These are phyloP conservation scores for Wickerhamiella infanticola DNA, from an alignment of 1,139 yeast species.

Conservation along the genomic window DNA sequence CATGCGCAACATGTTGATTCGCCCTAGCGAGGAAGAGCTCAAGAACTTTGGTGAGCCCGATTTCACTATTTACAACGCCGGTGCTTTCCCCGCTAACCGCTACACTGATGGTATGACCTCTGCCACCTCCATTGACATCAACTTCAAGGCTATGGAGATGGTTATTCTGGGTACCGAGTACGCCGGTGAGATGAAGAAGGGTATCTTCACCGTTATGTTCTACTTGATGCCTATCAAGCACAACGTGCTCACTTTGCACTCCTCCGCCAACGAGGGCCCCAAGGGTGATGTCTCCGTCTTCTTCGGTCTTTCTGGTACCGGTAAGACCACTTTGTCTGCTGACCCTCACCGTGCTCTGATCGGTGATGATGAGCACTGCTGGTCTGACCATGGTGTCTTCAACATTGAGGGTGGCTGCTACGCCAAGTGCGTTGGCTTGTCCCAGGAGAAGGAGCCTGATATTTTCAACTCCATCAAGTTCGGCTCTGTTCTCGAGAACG, in stretches of 20 bases:
- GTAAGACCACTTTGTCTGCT: slow-evolving; percentile 94
- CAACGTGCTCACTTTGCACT: slow-evolving; percentile 83
- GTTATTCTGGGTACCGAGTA: slow-evolving; percentile 96
- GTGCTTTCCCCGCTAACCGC: slow-evolving; percentile 96
- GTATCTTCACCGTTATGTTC: slow-evolving; percentile 97
- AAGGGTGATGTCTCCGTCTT: slow-evolving; percentile 78
- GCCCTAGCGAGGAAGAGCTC: slow-evolving; percentile 85
- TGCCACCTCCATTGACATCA: slow-evolving; percentile 86
- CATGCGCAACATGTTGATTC: slow-evolving; percentile 96
- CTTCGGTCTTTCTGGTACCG: slow-evolving; percentile 96
- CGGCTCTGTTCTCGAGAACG: slow-evolving; percentile 91
- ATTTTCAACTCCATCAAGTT: slow-evolving; percentile 88
- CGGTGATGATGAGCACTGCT: slow-evolving; percentile 99
- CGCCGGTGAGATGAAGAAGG: slow-evolving; percentile 99
- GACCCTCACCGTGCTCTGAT: slow-evolving; percentile 88
- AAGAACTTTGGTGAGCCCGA: slow-evolving; percentile 91
- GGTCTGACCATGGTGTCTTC: slow-evolving; percentile 97
- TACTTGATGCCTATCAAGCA: slow-evolving; percentile 95
- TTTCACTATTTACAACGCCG: slow-evolving; percentile 96
- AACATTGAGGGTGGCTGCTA: slow-evolving; percentile 99
- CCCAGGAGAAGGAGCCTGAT: slow-evolving; percentile 93
- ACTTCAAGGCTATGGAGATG: slow-evolving; percentile 98
- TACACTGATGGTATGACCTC: slow-evolving; percentile 98
- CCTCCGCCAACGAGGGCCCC: slow-evolving; percentile 85
- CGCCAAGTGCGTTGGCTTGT: slow-evolving; percentile 88